These are phyloP conservation scores for Salvia hispanica DNA, from an alignment of 257 asterid species.

Conservation along the genomic window DNA sequence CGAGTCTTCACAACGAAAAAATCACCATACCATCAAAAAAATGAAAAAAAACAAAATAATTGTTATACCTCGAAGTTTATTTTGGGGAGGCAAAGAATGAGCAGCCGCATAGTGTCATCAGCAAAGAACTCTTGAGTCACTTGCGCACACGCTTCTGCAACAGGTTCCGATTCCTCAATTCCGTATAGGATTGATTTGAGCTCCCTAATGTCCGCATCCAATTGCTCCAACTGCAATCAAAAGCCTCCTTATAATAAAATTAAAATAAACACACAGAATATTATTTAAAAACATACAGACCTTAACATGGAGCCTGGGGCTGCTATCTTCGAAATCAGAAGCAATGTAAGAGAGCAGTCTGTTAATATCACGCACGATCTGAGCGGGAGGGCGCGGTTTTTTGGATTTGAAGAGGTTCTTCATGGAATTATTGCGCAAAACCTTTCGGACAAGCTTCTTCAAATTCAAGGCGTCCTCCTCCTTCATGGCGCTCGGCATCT, in stretches of 20 bases:
- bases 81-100: slow-evolving; percentile 68
- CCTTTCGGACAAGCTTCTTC: slow-evolving; percentile 55
- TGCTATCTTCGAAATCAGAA: slow-evolving; percentile 31
- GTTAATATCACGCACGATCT: slow-evolving; percentile 51
- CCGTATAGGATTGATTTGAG: slow-evolving; percentile 77
- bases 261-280: too few relatives aligned
- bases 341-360: slow-evolving; percentile 45
- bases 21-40: background rate
- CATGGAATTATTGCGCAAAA: slow-evolving; percentile 47
- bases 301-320: slow-evolving; percentile 46
- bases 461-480: slow-evolving; percentile 41
- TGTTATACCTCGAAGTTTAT: slow-evolving; percentile 68
- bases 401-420: slow-evolving; percentile 64
- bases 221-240: slow-evolving; percentile 62
- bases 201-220: slow-evolving; percentile 54
- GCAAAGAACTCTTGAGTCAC: slow-evolving; percentile 72
- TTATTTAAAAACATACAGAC: background rate
- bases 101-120: slow-evolving; percentile 64
- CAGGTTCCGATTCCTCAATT: slow-evolving; percentile 67
- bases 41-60: background rate
- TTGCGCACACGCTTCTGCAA: slow-evolving; percentile 69
- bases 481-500: slow-evolving; percentile 45
- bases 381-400: slow-evolving; percentile 53
- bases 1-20: slow-evolving; percentile 55
- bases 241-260: background rate